Evolutionary conservation across 2,329 filamentous ascomycete species (phyloP).

Genomic region (Samsoniella hepiali): DNA sequence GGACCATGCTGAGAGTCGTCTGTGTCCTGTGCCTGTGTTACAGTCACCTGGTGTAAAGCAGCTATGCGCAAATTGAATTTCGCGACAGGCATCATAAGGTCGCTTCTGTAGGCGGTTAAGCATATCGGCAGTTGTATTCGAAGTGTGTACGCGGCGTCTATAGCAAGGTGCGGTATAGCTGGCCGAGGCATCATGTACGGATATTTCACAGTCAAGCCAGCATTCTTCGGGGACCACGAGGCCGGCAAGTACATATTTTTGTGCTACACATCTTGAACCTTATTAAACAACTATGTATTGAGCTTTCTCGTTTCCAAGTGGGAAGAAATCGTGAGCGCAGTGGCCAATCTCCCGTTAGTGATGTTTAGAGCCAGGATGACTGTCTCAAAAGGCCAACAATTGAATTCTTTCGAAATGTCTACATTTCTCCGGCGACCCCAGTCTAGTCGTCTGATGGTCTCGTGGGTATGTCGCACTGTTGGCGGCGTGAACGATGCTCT

Average conservation of each 20-base stretch:
- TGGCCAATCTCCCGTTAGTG: no score
- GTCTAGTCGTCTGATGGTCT: background rate
- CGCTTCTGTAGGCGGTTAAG: no score
- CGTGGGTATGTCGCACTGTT: background rate
- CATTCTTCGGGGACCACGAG: background rate
- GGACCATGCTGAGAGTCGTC: no score
- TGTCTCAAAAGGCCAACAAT: background rate
- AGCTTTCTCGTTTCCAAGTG: no score
- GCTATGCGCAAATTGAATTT: no score
- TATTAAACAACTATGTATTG: no score
- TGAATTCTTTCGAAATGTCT: background rate
- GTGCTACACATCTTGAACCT: no score
- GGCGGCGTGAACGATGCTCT: background rate
- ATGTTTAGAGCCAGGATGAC: no score
- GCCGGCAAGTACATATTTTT: background rate
- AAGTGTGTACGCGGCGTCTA: background rate
- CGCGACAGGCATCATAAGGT: no score
- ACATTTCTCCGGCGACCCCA: background rate
- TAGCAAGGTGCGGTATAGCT: background rate
- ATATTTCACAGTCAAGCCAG: background rate
- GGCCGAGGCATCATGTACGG: background rate
- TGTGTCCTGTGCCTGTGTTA: no score
- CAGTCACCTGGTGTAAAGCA: background rate
- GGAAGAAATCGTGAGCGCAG: no score
- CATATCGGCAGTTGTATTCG: background rate